Conservation (phyloP, 305 asterid species). For the Fraxinus dipetala region DNA sequence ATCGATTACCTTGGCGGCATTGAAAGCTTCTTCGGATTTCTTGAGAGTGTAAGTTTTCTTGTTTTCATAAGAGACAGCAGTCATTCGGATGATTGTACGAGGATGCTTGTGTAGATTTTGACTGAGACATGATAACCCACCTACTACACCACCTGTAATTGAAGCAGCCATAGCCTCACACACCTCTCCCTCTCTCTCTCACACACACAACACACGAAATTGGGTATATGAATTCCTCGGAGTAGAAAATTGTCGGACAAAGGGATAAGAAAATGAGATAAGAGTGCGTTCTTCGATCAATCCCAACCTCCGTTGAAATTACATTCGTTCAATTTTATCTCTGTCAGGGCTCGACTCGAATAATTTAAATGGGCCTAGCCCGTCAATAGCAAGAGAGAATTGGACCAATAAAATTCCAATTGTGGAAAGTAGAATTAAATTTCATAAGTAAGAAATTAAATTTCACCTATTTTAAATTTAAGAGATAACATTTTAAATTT, state of each 20-base stretch:
- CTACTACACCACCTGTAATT: slow-evolving; percentile 38
- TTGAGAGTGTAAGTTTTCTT: slow-evolving; percentile 68
- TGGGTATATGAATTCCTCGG: neutral
- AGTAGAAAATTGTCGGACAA: neutral
- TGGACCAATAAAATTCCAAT: neutral
- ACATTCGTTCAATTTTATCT: neutral
- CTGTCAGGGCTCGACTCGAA: neutral
- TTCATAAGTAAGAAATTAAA: too few relatives aligned
- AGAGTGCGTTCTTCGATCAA: slow-evolving; percentile 5
- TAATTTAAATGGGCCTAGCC: neutral
- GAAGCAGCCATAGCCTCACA: slow-evolving; percentile 45
- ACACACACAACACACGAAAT: neutral
- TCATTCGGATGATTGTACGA: slow-evolving; percentile 52
- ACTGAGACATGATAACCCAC: slow-evolving; percentile 38
- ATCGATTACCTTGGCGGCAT: slow-evolving; percentile 70
- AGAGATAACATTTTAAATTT: too few relatives aligned
- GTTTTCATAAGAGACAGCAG: slow-evolving; percentile 66
- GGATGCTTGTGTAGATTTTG: slow-evolving; percentile 34
- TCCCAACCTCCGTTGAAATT: neutral
- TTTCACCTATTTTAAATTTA: too few relatives aligned
- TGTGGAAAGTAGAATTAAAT: too few relatives aligned
- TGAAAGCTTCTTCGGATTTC: slow-evolving; percentile 93
- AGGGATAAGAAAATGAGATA: slow-evolving; percentile 44
- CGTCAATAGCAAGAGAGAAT: neutral
- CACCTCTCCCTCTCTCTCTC: neutral